Conservation (phyloP, 2,329 filamentous ascomycete genomes). For the Arthrobotrys sinensis region DNA sequence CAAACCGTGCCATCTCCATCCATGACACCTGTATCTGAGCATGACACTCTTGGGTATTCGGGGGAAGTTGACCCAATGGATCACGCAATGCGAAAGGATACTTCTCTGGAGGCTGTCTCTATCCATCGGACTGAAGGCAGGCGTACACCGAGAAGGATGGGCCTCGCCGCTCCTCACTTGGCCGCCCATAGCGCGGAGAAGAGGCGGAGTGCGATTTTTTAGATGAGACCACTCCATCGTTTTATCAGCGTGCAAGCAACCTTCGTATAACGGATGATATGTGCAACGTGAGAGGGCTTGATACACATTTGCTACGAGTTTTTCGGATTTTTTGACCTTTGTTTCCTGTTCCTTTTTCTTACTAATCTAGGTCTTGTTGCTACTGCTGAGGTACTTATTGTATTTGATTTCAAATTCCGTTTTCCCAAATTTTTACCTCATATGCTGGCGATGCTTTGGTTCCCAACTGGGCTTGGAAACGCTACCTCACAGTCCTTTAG, state of each 20-base stretch:
- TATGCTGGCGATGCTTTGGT: slow-evolving; percentile 1
- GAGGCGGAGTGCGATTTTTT: slow-evolving; percentile 81
- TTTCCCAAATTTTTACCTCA: not conserved
- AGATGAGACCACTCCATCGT: slow-evolving; percentile 62
- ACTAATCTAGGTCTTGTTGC: slow-evolving; percentile 1
- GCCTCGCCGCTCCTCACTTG: slow-evolving; percentile 72
- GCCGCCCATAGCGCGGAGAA: slow-evolving; percentile 90
- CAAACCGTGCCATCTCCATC: slow-evolving; percentile 77
- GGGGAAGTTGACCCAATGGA: slow-evolving; percentile 74
- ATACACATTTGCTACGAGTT: slow-evolving; percentile 1
- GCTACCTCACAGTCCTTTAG: not conserved
- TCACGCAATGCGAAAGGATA: slow-evolving; percentile 77
- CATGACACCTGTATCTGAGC: slow-evolving; percentile 91
- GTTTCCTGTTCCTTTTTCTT: not conserved
- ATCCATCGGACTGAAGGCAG: slow-evolving; percentile 79
- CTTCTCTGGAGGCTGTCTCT: slow-evolving; percentile 78
- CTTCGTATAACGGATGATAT: not conserved
- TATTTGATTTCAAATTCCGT: not conserved
- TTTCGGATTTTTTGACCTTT: not conserved
- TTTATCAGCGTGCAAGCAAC: not conserved
- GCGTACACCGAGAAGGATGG: slow-evolving; percentile 83
- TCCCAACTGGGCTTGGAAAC: slow-evolving; percentile 23
- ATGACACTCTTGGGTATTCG: slow-evolving; percentile 70
- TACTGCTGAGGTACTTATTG: not conserved
- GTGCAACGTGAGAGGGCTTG: not conserved